Conservation (phyloP, 1,284 basidiomycete species). For the Takashimella koratensis region DNA sequence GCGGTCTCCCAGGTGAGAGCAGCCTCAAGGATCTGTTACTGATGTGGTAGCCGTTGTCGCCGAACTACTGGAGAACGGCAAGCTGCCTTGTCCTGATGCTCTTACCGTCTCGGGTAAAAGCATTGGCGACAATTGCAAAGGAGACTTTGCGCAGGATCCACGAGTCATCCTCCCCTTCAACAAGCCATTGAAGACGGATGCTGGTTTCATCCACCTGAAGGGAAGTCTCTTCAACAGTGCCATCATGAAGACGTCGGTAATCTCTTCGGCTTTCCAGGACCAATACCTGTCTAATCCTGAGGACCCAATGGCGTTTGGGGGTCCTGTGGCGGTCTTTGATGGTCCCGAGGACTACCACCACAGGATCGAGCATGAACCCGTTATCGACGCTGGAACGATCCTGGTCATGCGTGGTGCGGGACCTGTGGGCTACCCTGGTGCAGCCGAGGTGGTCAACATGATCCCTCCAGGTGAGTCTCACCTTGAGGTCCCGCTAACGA, state of each 20-base stretch:
- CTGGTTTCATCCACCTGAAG: conserved; percentile 46
- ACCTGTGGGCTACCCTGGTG: conserved; percentile 45
- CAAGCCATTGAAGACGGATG: conserved; percentile 37
- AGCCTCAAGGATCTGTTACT: not conserved
- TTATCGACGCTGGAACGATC: conserved; percentile 35
- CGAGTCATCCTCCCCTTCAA: conserved; percentile 44
- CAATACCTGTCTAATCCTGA: conserved; percentile 44
- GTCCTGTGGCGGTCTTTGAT: conserved; percentile 47
- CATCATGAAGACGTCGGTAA: conserved; percentile 50
- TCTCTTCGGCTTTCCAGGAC: conserved; percentile 37
- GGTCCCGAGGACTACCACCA: conserved; percentile 48
- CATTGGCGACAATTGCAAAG: conserved; percentile 38
- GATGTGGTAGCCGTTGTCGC: conserved; percentile 39
- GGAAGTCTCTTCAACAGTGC: conserved; percentile 47
- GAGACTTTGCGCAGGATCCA: conserved; percentile 37
- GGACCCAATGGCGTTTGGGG: conserved; percentile 48
- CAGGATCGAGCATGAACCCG: conserved; percentile 31
- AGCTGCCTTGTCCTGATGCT: conserved; percentile 38
- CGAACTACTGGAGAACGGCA: conserved; percentile 34
- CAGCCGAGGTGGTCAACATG: conserved; percentile 49
- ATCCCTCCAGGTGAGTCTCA: conserved; percentile 40
- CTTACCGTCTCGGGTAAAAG: conserved; percentile 39
- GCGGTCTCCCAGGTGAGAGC: conserved; percentile 40
- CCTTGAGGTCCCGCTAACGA: not conserved
- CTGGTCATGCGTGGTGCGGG: conserved; percentile 48